Conservation (phyloP, 495 filamentous ascomycete genomes). For the Glutinoglossum americanum region DNA sequence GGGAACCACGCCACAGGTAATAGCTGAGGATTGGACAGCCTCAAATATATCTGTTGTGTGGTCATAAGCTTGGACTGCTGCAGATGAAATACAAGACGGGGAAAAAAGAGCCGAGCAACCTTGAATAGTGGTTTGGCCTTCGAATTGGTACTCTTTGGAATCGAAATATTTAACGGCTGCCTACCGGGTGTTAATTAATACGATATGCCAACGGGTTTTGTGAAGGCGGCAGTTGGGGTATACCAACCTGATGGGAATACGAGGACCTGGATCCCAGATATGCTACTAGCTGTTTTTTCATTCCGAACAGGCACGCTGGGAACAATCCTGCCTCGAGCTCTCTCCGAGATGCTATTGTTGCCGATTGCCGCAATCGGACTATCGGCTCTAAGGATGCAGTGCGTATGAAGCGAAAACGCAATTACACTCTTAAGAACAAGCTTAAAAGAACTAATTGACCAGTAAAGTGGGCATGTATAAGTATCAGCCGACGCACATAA, state of each 20-base stretch:
- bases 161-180: slow-evolving; percentile 15
- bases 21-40: slow-evolving; percentile 40
- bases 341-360: too few relatives aligned
- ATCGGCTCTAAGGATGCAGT: too few relatives aligned
- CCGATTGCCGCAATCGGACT: too few relatives aligned
- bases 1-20: slow-evolving; percentile 62
- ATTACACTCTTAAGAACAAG: too few relatives aligned
- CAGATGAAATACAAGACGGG: too few relatives aligned
- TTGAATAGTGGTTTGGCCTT: slow-evolving; percentile 12
- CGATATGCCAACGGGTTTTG: not conserved
- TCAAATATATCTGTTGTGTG: slow-evolving; percentile 44
- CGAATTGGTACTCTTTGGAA: slow-evolving; percentile 4
- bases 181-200: slow-evolving; percentile 2
- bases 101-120: not conserved
- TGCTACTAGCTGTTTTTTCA: slow-evolving; percentile 25
- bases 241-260: slow-evolving; percentile 75
- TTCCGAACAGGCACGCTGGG: not conserved
- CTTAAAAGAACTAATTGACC: too few relatives aligned
- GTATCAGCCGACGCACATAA: too few relatives aligned
- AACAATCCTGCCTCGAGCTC: too few relatives aligned
- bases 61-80: not conserved
- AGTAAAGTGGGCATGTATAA: too few relatives aligned
- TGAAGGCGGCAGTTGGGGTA: not conserved
- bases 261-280: slow-evolving; percentile 71
- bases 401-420: too few relatives aligned